Evolutionary conservation across 2,329 filamentous ascomycete genomes (phyloP), one percentile per base, ranked within the genome.

Genomic region (Botrytis fabae): DNA sequence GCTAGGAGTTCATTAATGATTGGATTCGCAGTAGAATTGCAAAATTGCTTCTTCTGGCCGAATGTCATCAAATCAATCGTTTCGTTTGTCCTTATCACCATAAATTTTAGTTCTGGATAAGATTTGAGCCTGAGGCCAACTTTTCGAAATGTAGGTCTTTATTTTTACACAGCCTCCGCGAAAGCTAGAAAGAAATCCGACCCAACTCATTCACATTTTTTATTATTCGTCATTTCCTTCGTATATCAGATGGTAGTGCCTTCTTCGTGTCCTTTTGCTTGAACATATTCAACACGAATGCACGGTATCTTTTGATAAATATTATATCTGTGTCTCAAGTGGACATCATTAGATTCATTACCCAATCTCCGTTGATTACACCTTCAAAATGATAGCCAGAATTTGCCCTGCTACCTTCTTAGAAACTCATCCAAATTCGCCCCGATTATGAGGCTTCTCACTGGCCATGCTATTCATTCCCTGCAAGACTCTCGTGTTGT

Each of bases 41-140:
- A 57, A 35, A 40, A 69, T 28, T 69, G 65, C 35, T 42, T 44
- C 65, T 42, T 57, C n/a, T 42, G 10, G 35, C 28, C n/a, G 18
- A 42, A 57, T 25, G 9, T 69, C 65, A 57, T 69, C 65, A 57
- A 57, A 54, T 54, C 48, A 57, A 69, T 57, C n/a, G n/a, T 57
- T 57, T 42, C 7, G 46, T 68, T 68, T 38, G 44, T 68, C 65
- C 35, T 68, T 42, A 68, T 68, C 48, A 38, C 35, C 35, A 65
- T 57, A 42, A 57, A 40, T 68, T 69, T 69, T 65, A 65, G 63
- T 54, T 54, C 46, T 28, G 64, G 46, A 32, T 54, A 28, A 54
- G 35, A 54, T 40, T 25, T 38, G 4, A 57, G 65, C 65, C 65
- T 69, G 48, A 69, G 65, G 65, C 65, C n/a, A 44, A 10, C 32